These are phyloP conservation scores for Apiospora marii DNA, from an alignment of 2,329 filamentous ascomycete genomes.

Conservation along the genomic window DNA sequence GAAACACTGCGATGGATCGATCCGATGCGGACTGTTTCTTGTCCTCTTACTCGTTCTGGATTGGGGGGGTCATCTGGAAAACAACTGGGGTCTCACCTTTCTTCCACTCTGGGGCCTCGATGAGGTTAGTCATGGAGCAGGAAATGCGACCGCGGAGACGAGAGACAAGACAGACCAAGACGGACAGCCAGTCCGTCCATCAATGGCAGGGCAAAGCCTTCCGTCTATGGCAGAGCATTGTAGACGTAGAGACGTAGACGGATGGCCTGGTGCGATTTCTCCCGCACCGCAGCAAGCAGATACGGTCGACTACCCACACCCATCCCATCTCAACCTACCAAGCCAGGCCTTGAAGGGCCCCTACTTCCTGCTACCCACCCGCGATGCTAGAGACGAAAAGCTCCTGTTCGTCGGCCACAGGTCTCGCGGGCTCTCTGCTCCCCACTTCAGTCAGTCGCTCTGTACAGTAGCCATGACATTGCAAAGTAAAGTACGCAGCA, in stretches of 20 bases:
- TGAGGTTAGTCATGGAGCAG: slow-evolving; percentile 1
- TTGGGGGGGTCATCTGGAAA: slow-evolving; percentile 14
- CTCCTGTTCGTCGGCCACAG: slow-evolving; percentile 19
- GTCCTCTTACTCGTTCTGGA: background rate
- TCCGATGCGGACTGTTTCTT: background rate
- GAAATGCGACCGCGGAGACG: background rate
- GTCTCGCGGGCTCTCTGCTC: slow-evolving; percentile 9
- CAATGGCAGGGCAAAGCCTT: background rate
- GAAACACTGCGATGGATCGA: slow-evolving; percentile 16
- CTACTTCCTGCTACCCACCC: background rate
- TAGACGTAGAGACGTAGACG: background rate
- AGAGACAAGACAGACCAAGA: background rate
- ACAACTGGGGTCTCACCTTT: slow-evolving; percentile 20
- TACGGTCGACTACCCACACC: slow-evolving; percentile 22
- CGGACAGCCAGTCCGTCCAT: background rate
- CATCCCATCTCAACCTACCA: slow-evolving; percentile 12
- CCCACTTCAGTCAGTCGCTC: background rate
- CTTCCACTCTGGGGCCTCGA: slow-evolving; percentile 14
- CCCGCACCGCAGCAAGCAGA: background rate
- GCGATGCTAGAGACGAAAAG: slow-evolving; percentile 14
- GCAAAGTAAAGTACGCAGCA: background rate
- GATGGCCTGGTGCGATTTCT: slow-evolving; percentile 6
- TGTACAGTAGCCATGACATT: slow-evolving; percentile 8
- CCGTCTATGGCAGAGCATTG: background rate
- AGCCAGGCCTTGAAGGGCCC: background rate